Percentiles rank a stretch among this genome's conserved stretches.
phyloP scores from a whole-genome alignment of 2,329 filamentous ascomycete genomes.

The Curvularia eragrostidis region DNA sequence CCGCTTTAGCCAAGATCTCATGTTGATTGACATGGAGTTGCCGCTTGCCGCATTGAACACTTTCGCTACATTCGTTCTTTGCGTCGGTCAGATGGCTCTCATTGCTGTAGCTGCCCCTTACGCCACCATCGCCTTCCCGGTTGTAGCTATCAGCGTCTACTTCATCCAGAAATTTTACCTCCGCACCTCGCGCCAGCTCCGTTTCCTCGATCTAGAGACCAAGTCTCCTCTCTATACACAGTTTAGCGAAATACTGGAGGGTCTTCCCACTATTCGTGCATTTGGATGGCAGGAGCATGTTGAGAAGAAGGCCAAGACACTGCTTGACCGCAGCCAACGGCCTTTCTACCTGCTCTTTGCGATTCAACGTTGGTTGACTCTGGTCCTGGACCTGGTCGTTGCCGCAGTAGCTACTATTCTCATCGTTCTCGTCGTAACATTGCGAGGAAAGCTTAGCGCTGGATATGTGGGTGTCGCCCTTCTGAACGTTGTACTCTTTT shows the following conservation, averaged over 20 bases:
- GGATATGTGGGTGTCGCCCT: constrained; percentile 62
- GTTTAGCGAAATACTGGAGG: constrained; percentile 59
- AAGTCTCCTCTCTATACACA: constrained; percentile 60
- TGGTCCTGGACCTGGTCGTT: constrained; percentile 52
- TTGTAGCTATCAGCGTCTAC: constrained; percentile 49
- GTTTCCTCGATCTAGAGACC: constrained; percentile 61
- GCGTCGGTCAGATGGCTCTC: constrained; percentile 44
- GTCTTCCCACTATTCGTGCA: constrained; percentile 59
- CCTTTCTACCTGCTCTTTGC: constrained; percentile 57
- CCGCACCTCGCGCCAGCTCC: constrained; percentile 56
- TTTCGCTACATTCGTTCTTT: constrained; percentile 45
- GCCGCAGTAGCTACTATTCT: constrained; percentile 51
- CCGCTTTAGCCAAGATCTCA: constrained; percentile 57
- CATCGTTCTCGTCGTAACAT: constrained; percentile 42
- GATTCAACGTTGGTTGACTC: constrained; percentile 54
- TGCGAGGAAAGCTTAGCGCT: constrained; percentile 52
- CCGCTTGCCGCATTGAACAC: constrained; percentile 46
- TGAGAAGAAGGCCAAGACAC: constrained; percentile 45
- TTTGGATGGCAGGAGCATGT: constrained; percentile 57
- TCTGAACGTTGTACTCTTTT: constrained; percentile 62
- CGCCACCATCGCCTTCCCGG: constrained; percentile 51
- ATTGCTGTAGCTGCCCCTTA: constrained; percentile 52
- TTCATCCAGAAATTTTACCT: constrained; percentile 57
- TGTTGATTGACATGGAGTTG: constrained; percentile 56
- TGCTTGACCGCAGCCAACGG: constrained; percentile 52